Base-by-base conservation (phyloP, 2,329 filamentous ascomycete species). In the Apiospora kogelbergensis region DNA sequence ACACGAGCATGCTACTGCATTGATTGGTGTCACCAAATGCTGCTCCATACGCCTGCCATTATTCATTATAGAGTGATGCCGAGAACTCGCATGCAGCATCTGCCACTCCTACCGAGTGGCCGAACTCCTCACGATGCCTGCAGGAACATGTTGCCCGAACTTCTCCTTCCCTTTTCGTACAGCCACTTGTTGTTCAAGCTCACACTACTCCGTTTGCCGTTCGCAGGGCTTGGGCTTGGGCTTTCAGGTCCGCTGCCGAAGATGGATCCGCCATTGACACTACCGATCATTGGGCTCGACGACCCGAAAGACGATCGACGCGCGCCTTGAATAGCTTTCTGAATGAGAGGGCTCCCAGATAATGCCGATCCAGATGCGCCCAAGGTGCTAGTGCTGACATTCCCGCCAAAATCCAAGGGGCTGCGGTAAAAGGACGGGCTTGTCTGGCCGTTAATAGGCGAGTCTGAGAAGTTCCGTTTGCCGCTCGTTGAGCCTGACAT, bases 171-270 rank as follows among this genome's bases (percentile, higher is more conserved):
- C 81, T 90, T 93, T 80, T 98, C 94, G 77, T 97, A 98, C 70
- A 98, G 81, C 95, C 95, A 98, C 82, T 96, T 97, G 82, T 90
- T 97, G 80, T 95, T 98, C 77, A 98, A 77, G 0, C 90, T 90
- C 67, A 97, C 89, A 73, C 89, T 94, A 53, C 91, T 90, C 68
- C 89, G 87, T 82, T 92, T 94, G 45, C 87, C 85, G 6, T 84
- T 81, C 6, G 82, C 69, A 1, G 89, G 88, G 68, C 84, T 82
- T 0, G 93, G 92, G 72, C 90, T 95, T 1, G 93, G 92, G 22
- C 91, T 91, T 17, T 87, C 85, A 1, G 91, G 89, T 0, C 81
- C 82, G n/a, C 88, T 88, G 24, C 84, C 79, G 71, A 89, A 88
- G 69, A 80, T 66, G 68, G 83, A 85, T 46, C 82, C 80, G 6